A percentile compares a stretch with the other conserved stretches of the same genome.
Evolutionary conservation across 306 rosid species (phyloP).

Genomic region (Acacia confusa): DNA sequence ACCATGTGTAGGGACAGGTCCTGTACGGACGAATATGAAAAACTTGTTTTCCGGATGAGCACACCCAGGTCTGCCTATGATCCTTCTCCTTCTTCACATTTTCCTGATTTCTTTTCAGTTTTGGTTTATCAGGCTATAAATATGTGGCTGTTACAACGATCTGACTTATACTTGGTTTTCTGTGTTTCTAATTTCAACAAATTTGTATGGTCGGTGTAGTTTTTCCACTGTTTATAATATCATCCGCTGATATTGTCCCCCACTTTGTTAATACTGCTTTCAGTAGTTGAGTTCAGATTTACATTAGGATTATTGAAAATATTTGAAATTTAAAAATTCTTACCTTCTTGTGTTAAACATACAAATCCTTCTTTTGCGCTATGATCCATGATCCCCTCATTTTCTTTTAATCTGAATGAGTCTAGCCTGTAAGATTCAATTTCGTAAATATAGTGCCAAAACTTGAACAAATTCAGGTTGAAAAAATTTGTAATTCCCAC

Average conservation of each 20-base stretch:
- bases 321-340: not conserved
- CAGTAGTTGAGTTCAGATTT: not conserved
- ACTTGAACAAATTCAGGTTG: not conserved
- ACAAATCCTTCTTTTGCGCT: not conserved
- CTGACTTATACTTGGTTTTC: not conserved
- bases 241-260: not conserved
- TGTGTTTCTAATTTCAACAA: not conserved
- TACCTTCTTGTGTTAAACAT: not conserved
- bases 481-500: not conserved
- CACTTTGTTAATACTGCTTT: not conserved
- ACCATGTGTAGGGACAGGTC: slow-evolving; percentile 65
- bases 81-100: not conserved
- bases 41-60: slow-evolving; percentile 78
- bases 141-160: not conserved
- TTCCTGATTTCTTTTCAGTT: not conserved
- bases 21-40: slow-evolving; percentile 72
- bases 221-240: not conserved
- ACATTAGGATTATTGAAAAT: not conserved
- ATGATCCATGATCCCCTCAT: not conserved
- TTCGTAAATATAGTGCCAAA: slow-evolving; percentile 4
- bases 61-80: slow-evolving; percentile 69
- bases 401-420: not conserved
- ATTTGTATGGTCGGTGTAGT: not conserved
- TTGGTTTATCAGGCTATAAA: not conserved
- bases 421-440: not conserved